These are phyloP conservation scores for Aureoboletus auriporus DNA, from an alignment of 768 basidiomycete species.

Conservation along the genomic window DNA sequence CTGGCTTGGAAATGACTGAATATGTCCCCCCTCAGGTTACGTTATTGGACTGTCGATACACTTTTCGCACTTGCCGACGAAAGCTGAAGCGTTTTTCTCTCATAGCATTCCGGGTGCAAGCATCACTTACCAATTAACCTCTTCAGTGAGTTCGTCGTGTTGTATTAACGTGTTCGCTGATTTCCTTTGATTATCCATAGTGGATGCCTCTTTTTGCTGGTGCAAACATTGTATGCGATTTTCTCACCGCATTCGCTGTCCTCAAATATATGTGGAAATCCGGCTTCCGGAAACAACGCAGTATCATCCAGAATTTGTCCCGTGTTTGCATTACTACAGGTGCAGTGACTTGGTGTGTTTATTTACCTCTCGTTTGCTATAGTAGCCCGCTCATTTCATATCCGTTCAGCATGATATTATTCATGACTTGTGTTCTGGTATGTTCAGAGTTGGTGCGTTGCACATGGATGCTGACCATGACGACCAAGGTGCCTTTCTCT, in stretches of 20 bases:
- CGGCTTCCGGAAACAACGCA: slow-evolving; percentile 5
- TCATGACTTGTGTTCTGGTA: slow-evolving; percentile 2
- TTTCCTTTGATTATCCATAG: background rate
- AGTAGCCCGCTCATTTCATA: background rate
- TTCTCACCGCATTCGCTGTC: slow-evolving; percentile 1
- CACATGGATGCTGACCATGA: background rate
- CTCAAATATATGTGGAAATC: slow-evolving; percentile 18
- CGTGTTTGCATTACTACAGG: slow-evolving; percentile 12
- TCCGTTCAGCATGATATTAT: background rate
- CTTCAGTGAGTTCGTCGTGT: slow-evolving; percentile 2
- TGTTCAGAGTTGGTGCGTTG: background rate
- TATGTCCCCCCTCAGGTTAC: background rate
- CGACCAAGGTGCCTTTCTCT: slow-evolving; percentile 4
- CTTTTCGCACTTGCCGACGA: background rate
- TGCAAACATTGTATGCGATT: background rate
- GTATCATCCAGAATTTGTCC: slow-evolving; percentile 6
- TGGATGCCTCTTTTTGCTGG: background rate
- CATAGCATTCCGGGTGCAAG: slow-evolving; percentile 2
- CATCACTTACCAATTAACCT: background rate
- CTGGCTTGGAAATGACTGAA: background rate
- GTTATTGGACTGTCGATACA: background rate
- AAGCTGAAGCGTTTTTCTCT: background rate
- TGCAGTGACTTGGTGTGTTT: slow-evolving; percentile 12
- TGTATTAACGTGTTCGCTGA: background rate
- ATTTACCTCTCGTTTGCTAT: accelerated